These are phyloP conservation scores for Xylariaceae sp. DNA, from an alignment of 2,329 filamentous ascomycete genomes.

Conservation along the genomic window DNA sequence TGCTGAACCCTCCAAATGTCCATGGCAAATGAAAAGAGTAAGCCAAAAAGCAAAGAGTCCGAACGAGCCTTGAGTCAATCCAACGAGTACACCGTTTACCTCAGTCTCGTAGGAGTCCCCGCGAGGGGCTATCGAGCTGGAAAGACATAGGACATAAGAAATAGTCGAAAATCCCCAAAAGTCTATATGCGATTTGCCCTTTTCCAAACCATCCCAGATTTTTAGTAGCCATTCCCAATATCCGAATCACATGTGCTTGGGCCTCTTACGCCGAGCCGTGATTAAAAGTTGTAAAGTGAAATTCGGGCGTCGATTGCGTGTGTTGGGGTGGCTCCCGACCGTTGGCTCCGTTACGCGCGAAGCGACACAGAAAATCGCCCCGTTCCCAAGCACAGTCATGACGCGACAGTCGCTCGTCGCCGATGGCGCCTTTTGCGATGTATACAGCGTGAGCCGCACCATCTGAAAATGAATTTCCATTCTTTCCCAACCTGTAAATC, in stretches of 20 bases:
- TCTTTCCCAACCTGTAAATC: constrained; percentile 6
- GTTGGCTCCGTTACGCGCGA: too few relatives aligned
- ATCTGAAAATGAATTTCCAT: not conserved
- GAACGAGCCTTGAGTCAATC: constrained; percentile 20
- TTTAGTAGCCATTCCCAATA: constrained; percentile 29
- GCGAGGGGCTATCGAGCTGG: constrained; percentile 20
- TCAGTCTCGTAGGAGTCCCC: constrained; percentile 20
- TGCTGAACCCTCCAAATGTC: constrained; percentile 26
- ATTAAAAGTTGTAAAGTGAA: not conserved
- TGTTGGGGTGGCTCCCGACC: too few relatives aligned
- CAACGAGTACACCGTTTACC: constrained; percentile 29
- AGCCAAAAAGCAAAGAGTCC: constrained; percentile 5
- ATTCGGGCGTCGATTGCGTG: too few relatives aligned
- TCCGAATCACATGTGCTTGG: constrained; percentile 17
- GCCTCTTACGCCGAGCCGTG: constrained; percentile 23
- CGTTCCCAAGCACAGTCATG: too few relatives aligned
- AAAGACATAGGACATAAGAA: constrained; percentile 26
- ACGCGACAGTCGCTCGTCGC: not conserved
- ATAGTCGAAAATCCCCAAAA: constrained; percentile 22
- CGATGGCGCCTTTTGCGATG: not conserved
- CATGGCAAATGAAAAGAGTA: too few relatives aligned
- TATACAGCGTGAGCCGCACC: not conserved
- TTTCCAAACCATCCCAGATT: constrained; percentile 31
- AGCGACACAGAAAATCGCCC: too few relatives aligned
- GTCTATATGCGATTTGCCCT: constrained; percentile 35